A percentile compares a stretch with the other conserved stretches of the same genome.
Conservation (phyloP, 495 filamentous ascomycete species). For the Entonaema liquescens region DNA sequence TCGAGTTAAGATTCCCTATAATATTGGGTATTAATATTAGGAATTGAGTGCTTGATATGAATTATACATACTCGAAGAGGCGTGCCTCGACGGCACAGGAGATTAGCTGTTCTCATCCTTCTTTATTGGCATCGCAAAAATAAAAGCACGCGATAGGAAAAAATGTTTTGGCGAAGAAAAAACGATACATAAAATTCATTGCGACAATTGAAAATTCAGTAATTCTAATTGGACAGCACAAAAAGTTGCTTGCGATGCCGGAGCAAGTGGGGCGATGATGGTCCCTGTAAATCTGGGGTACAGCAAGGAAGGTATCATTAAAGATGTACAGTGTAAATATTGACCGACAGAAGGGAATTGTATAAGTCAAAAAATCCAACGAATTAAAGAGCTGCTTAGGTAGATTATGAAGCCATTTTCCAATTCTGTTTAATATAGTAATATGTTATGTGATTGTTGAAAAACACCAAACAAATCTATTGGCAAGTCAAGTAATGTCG, state of each 20-base stretch:
- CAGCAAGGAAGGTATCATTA: conserved; percentile 3
- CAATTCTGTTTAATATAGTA: no score
- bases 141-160: conserved; percentile 15
- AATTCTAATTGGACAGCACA: conserved; percentile 25
- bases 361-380: no score
- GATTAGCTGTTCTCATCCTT: conserved; percentile 46
- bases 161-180: conserved; percentile 4
- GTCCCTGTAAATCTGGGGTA: conserved; percentile 30
- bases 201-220: conserved; percentile 32
- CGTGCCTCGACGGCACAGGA: conserved; percentile 41
- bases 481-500: no score
- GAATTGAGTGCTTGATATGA: neutral
- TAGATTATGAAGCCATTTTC: no score
- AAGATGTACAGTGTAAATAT: neutral
- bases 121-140: conserved; percentile 34
- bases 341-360: neutral
- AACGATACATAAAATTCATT: conserved; percentile 19
- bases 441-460: no score
- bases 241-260: conserved; percentile 37
- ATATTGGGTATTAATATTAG: neutral
- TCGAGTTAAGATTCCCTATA: conserved; percentile 37
- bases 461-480: no score
- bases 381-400: no score
- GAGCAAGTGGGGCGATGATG: conserved; percentile 16
- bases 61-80: conserved; percentile 38